Evolutionary conservation across 75 land plant genomes (phyloP).

Genomic region (Cupressus sempervirens): DNA sequence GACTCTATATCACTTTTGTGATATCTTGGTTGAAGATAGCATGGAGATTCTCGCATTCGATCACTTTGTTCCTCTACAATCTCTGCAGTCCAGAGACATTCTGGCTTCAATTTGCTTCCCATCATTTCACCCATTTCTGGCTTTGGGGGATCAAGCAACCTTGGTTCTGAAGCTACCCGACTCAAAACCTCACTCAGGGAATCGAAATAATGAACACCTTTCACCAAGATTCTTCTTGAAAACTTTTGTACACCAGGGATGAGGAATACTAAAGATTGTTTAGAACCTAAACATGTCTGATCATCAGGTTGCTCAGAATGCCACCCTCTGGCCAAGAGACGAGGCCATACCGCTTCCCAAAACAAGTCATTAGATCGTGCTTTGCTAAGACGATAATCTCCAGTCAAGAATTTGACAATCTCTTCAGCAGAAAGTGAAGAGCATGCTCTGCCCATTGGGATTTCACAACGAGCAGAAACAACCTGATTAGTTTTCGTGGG

Average conservation of each 20-base stretch:
- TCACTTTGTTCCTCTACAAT: constrained; percentile 11
- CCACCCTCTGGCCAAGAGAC: constrained; percentile 68
- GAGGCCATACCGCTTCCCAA: constrained; percentile 91
- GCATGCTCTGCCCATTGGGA: constrained; percentile 55
- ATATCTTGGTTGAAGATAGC: constrained; percentile 42
- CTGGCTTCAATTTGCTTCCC: constrained; percentile 11
- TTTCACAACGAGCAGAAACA: constrained; percentile 21
- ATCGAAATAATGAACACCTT: constrained; percentile 69
- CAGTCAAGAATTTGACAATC: constrained; percentile 48
- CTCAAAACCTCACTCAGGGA: constrained; percentile 65
- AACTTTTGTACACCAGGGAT: constrained; percentile 58
- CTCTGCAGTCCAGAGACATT: constrained; percentile 11
- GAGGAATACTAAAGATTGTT: constrained; percentile 46
- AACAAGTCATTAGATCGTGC: constrained; percentile 61
- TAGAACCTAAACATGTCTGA: constrained; percentile 20
- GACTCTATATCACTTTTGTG: constrained; percentile 15
- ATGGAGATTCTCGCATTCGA: constrained; percentile 15
- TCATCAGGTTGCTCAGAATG: constrained; percentile 59
- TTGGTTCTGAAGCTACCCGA: constrained; percentile 56
- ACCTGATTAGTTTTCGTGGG: constrained; percentile 20
- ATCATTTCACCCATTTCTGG: constrained; percentile 32
- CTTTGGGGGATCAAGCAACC: constrained; percentile 34
- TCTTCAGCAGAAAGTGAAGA: constrained; percentile 46
- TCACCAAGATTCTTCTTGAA: constrained; percentile 50
- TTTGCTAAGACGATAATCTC: constrained; percentile 65